phyloP scores from a whole-genome alignment of 169 alveolate genomes.

The Plasmodium inui region DNA sequence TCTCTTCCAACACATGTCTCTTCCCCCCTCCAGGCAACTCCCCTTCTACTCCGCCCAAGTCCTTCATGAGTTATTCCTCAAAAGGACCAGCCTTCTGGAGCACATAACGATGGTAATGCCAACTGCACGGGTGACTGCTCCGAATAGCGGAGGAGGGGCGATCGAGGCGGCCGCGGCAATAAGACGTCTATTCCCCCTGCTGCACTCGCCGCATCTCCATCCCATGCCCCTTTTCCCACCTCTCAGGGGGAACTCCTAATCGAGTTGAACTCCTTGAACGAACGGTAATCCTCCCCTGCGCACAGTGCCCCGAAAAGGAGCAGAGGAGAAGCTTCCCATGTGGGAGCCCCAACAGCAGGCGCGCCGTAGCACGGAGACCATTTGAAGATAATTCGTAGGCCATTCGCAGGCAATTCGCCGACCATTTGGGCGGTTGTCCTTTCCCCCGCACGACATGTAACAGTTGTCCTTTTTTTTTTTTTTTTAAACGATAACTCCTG shows the following conservation, averaged over 20 bases:
- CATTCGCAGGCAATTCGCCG: neutral
- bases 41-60: slow-evolving; percentile 65
- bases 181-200: neutral
- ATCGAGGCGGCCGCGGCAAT: no score
- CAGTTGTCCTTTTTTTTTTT: neutral
- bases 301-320: no score
- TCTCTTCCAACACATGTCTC: neutral
- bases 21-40: slow-evolving; percentile 31
- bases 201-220: neutral
- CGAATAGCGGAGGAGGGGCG: neutral
- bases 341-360: no score
- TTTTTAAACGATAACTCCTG: no score
- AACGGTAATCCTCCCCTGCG: neutral
- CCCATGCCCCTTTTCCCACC: neutral
- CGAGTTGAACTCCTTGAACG: slow-evolving; percentile 19
- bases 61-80: slow-evolving; percentile 23
- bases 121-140: neutral
- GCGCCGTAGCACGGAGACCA: no score
- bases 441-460: neutral
- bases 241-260: slow-evolving; percentile 47
- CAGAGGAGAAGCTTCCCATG: no score
- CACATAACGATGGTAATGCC: slow-evolving; percentile 49
- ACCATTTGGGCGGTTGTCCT: neutral
- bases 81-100: slow-evolving; percentile 23
- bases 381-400: no score